Percentiles rank a stretch among this genome's conserved stretches.
These are phyloP conservation scores for Aureobasidium sp. DNA, from an alignment of 2,329 filamentous ascomycete genomes.

Conservation along the genomic window DNA sequence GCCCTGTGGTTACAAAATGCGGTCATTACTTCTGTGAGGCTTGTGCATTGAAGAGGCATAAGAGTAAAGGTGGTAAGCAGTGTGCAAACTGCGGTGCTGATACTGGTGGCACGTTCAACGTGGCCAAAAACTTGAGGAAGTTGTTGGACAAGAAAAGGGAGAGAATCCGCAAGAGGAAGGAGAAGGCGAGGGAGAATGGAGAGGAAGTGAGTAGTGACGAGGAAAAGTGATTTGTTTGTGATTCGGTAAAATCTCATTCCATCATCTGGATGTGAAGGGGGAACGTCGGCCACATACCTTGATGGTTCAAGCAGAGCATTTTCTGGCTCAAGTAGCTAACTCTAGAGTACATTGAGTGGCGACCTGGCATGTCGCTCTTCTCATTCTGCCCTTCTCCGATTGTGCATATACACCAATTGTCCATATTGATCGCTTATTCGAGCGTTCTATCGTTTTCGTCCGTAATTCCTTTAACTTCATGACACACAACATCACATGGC, in stretches of 20 bases:
- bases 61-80: slow-evolving; percentile 67
- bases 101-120: slow-evolving; percentile 85
- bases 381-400: too few relatives aligned
- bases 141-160: slow-evolving; percentile 67
- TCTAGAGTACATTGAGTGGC: too few relatives aligned
- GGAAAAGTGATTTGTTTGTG: neutral
- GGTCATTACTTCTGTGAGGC: slow-evolving; percentile 93
- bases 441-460: too few relatives aligned
- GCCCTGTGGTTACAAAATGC: slow-evolving; percentile 80
- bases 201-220: slow-evolving; percentile 18
- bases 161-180: slow-evolving; percentile 28
- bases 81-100: slow-evolving; percentile 81
- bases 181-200: slow-evolving; percentile 17
- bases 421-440: too few relatives aligned
- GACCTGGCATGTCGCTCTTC: too few relatives aligned
- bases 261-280: too few relatives aligned
- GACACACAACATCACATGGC: neutral
- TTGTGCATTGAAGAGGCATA: slow-evolving; percentile 80
- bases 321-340: too few relatives aligned
- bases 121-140: slow-evolving; percentile 73
- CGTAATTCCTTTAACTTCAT: too few relatives aligned
- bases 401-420: too few relatives aligned
- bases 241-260: too few relatives aligned
- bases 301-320: neutral
- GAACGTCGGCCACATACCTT: neutral